Evolutionary conservation across 495 filamentous ascomycete genomes (phyloP).

Genomic region (Polyplosphaeria fusca): DNA sequence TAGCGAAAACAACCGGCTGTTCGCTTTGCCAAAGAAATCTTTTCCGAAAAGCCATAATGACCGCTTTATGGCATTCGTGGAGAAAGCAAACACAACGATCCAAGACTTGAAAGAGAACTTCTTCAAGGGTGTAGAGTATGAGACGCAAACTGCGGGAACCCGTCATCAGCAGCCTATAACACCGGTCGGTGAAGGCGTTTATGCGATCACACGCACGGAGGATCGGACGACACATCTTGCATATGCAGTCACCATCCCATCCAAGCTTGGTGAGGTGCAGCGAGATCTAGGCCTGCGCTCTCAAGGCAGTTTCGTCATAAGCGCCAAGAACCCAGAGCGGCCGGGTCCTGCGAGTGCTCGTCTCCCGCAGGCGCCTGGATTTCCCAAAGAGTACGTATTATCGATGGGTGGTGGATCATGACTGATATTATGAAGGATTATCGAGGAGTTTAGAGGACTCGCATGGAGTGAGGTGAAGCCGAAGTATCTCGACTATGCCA

Average conservation of each 20-base stretch:
- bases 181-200: conserved; percentile 81
- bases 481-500: conserved; percentile 72
- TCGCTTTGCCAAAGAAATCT: conserved; percentile 83
- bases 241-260: conserved; percentile 80
- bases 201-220: conserved; percentile 72
- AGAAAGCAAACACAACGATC: conserved; percentile 66
- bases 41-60: conserved; percentile 70
- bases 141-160: conserved; percentile 72
- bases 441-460: conserved; percentile 68
- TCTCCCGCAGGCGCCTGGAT: conserved; percentile 66
- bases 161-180: conserved; percentile 68
- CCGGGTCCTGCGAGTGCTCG: conserved; percentile 60
- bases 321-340: conserved; percentile 74
- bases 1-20: conserved; percentile 62
- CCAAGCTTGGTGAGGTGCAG: conserved; percentile 67
- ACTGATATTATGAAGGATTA: too few species aligned
- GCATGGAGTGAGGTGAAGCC: conserved; percentile 74
- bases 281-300: conserved; percentile 67
- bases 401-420: too few species aligned
- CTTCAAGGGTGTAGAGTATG: conserved; percentile 63
- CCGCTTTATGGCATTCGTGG: conserved; percentile 79
- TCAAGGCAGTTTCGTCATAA: conserved; percentile 75
- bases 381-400: conserved; percentile 68
- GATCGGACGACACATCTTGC: conserved; percentile 66
- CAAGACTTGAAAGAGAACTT: conserved; percentile 70